Conservation (phyloP, 2,329 filamentous ascomycete species). For the Hortaea sp. region DNA sequence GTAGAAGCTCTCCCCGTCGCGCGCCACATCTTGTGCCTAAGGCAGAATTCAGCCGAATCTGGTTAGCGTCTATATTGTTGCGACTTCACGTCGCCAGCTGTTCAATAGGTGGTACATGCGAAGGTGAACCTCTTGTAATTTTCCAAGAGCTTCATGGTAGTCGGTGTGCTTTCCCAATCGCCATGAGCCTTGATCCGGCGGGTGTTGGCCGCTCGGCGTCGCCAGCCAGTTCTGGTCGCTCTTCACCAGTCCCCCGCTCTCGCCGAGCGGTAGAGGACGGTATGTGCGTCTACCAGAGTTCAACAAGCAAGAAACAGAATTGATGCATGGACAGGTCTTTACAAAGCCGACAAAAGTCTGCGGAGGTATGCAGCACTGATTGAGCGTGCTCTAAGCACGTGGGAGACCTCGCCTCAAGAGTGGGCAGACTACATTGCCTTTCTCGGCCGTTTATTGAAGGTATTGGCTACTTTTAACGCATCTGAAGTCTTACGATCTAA, state of each 20-base stretch:
- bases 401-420: slow-evolving; percentile 89
- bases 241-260: slow-evolving; percentile 64
- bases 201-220: slow-evolving; percentile 53
- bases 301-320: neutral
- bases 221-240: slow-evolving; percentile 74
- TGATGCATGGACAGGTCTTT: slow-evolving; percentile 38
- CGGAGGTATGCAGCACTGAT: slow-evolving; percentile 84
- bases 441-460: slow-evolving; percentile 80
- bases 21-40: too few species aligned
- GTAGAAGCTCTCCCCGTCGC: too few species aligned
- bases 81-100: too few species aligned
- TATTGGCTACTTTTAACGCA: slow-evolving; percentile 23
- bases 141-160: too few species aligned
- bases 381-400: slow-evolving; percentile 76
- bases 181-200: slow-evolving; percentile 56
- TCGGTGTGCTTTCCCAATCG: slow-evolving; percentile 6
- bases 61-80: too few species aligned
- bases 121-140: too few species aligned
- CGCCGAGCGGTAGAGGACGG: slow-evolving; percentile 68
- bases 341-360: slow-evolving; percentile 56
- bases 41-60: too few species aligned
- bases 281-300: slow-evolving; percentile 36
- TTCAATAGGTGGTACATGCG: too few species aligned
- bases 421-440: slow-evolving; percentile 99
- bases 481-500: too few species aligned